These are phyloP conservation scores for Pezicula carpinea DNA, from an alignment of 2,329 filamentous ascomycete genomes.

Conservation along the genomic window DNA sequence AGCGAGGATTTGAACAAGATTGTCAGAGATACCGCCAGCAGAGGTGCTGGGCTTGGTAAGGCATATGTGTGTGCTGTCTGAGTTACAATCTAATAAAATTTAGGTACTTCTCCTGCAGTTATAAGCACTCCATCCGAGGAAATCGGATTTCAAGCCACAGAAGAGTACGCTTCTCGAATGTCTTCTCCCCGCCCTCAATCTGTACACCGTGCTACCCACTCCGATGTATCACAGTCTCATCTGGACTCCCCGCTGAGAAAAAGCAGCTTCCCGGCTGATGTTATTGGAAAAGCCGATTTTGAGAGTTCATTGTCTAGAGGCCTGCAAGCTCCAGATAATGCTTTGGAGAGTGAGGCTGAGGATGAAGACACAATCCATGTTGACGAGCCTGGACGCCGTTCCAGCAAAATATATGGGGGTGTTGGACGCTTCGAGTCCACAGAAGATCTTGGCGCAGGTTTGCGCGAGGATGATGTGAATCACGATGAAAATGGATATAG, in stretches of 20 bases:
- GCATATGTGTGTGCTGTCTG: constrained; percentile 18
- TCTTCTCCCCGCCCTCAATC: constrained; percentile 59
- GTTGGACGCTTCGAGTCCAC: constrained; percentile 36
- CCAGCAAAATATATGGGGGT: constrained; percentile 38
- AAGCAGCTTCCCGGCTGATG: constrained; percentile 37
- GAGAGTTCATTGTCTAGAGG: constrained; percentile 33
- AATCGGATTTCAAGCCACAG: constrained; percentile 80
- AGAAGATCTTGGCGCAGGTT: constrained; percentile 44
- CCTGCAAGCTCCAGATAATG: constrained; percentile 29
- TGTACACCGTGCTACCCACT: constrained; percentile 33
- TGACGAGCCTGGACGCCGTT: constrained; percentile 54
- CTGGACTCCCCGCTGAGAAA: constrained; percentile 37
- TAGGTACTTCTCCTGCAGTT: constrained; percentile 60
- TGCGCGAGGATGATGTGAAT: constrained; percentile 40
- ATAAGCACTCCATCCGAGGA: constrained; percentile 83
- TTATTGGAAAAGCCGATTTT: constrained; percentile 19
- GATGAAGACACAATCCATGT: constrained; percentile 70
- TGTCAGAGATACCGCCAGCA: constrained; percentile 64
- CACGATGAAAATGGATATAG: constrained; percentile 58
- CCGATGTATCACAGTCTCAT: constrained; percentile 39
- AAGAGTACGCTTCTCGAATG: constrained; percentile 76
- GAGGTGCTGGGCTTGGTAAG: constrained; percentile 48
- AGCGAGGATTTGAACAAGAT: constrained; percentile 88
- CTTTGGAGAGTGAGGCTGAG: constrained; percentile 41
- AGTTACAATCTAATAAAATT: constrained; percentile 25